These are phyloP conservation scores for Olyra latifolia DNA, from an alignment of 176 grass and related monocot species.

Conservation along the genomic window DNA sequence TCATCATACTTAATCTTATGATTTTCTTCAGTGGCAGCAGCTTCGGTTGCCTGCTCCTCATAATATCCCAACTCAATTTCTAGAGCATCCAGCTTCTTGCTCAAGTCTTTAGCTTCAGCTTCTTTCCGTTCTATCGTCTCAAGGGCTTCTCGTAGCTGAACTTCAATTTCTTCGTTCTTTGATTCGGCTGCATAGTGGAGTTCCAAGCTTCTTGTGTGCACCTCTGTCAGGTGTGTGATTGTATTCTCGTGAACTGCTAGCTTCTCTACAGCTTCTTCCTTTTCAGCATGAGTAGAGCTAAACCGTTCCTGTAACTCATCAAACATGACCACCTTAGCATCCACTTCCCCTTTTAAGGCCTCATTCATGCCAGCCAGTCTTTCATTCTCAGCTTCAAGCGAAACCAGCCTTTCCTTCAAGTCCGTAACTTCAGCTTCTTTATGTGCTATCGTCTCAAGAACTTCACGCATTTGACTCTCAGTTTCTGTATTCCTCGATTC, in stretches of 20 bases:
- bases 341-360: conserved; percentile 46
- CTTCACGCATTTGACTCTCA: conserved; percentile 45
- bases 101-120: conserved; percentile 65
- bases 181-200: conserved; percentile 54
- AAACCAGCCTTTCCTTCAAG: conserved; percentile 50
- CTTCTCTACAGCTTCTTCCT: conserved; percentile 48
- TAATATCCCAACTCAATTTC: conserved; percentile 73
- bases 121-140: conserved; percentile 55
- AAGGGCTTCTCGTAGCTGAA: conserved; percentile 44
- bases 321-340: conserved; percentile 48
- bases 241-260: conserved; percentile 50
- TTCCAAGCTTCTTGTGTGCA: conserved; percentile 52
- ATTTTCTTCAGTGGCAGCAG: conserved; percentile 48
- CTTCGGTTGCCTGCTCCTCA: conserved; percentile 68
- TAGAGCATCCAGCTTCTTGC: conserved; percentile 71
- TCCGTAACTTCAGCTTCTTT: conserved; percentile 49
- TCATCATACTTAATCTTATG: conserved; percentile 50
- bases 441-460: conserved; percentile 31
- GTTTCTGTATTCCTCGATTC: conserved; percentile 44
- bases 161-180: conserved; percentile 50
- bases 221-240: conserved; percentile 55
- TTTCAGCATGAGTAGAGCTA: conserved; percentile 51
- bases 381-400: conserved; percentile 52
- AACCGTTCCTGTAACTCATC: conserved; percentile 60
- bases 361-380: conserved; percentile 41